Evolutionary conservation across 495 filamentous ascomycete species (phyloP).

Genomic region (Aspergillus leporis): DNA sequence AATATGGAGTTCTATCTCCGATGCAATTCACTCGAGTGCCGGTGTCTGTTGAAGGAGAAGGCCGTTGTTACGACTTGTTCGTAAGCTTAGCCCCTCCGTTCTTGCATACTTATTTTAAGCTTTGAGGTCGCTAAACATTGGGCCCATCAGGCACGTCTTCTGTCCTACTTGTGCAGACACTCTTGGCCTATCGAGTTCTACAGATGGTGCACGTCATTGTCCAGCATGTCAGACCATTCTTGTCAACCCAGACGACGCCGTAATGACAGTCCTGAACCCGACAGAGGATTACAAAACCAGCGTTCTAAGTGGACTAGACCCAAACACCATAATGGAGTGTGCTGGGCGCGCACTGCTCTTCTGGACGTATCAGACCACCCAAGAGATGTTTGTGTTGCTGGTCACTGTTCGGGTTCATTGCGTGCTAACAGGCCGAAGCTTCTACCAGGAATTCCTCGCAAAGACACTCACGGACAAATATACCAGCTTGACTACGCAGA

Average conservation of each 20-base stretch:
- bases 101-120: background rate
- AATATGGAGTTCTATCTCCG: conserved; percentile 71
- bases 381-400: conserved; percentile 69
- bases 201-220: conserved; percentile 60
- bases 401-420: too few species aligned
- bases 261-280: conserved; percentile 74
- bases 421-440: conserved; percentile 46
- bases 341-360: conserved; percentile 81
- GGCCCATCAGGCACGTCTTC: conserved; percentile 73
- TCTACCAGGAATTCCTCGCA: conserved; percentile 78
- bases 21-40: conserved; percentile 84
- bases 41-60: conserved; percentile 66
- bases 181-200: conserved; percentile 62
- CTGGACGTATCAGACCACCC: conserved; percentile 88
- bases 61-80: conserved; percentile 93
- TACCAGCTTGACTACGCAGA: conserved; percentile 61
- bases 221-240: conserved; percentile 80
- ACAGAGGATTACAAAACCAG: conserved; percentile 94
- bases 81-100: conserved; percentile 40
- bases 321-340: conserved; percentile 86
- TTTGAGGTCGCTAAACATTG: conserved; percentile 2
- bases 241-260: conserved; percentile 73
- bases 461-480: conserved; percentile 78
- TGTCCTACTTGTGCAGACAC: conserved; percentile 73
- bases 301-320: conserved; percentile 80